Evolutionary conservation across 2,329 filamentous ascomycete species (phyloP).

Genomic region (Fusarium sp.): DNA sequence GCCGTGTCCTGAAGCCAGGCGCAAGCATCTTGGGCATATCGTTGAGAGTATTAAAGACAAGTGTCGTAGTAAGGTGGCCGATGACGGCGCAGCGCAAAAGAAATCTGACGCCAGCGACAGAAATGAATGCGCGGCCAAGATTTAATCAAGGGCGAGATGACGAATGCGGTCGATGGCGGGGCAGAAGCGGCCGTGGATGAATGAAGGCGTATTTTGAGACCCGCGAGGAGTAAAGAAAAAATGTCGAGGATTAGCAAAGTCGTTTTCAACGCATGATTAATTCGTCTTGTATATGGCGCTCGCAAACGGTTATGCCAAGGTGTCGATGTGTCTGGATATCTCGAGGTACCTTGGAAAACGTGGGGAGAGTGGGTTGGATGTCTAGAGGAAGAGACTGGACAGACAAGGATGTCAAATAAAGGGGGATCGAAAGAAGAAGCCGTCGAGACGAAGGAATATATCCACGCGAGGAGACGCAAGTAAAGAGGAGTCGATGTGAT

Average conservation of each 20-base stretch:
- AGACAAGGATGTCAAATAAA: conserved; percentile 44
- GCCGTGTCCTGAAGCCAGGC: conserved; percentile 59
- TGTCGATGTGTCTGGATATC: conserved; percentile 19
- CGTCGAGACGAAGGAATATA: conserved; percentile 1
- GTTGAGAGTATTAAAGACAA: conserved; percentile 6
- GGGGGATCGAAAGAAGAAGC: conserved; percentile 14
- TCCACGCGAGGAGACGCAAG: neutral
- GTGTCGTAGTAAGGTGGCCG: neutral
- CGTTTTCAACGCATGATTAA: conserved; percentile 39
- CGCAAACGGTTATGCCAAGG: conserved; percentile 31
- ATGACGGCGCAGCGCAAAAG: conserved; percentile 25
- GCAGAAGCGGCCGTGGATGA: conserved; percentile 6
- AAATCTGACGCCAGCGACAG: conserved; percentile 45
- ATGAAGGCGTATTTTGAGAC: neutral
- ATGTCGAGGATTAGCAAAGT: conserved; percentile 13
- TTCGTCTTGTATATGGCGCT: conserved; percentile 8
- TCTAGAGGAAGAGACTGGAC: conserved; percentile 35
- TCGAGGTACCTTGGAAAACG: conserved; percentile 23
- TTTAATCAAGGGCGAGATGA: conserved; percentile 30
- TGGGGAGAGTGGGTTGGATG: conserved; percentile 31
- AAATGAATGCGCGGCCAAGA: conserved; percentile 28
- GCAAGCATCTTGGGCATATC: conserved; percentile 54
- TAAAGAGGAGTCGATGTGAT: neutral
- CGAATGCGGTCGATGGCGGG: conserved; percentile 34
- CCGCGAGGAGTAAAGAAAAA: conserved; percentile 9